Conservation (phyloP, 2,329 filamentous ascomycete species). For the Monosporascus ibericus region DNA sequence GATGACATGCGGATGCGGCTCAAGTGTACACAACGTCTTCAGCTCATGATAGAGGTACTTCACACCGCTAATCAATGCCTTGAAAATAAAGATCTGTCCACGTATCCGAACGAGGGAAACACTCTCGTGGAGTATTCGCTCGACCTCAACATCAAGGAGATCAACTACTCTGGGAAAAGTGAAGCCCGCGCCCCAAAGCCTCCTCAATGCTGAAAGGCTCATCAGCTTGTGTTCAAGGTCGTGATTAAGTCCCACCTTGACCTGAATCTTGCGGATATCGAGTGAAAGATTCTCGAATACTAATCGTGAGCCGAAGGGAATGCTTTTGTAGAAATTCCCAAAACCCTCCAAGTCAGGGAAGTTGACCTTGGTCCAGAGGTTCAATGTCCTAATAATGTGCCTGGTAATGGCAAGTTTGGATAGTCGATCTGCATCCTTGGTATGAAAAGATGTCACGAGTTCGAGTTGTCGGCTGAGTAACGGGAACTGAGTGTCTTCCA, state of each 20-base stretch:
- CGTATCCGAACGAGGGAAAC: constrained; percentile 46
- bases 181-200: constrained; percentile 37
- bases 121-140: constrained; percentile 52
- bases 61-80: constrained; percentile 49
- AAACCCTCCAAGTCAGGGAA: constrained; percentile 22
- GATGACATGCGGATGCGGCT: constrained; percentile 48
- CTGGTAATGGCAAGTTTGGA: constrained; percentile 44
- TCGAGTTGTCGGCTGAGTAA: constrained; percentile 41
- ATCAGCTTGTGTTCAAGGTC: constrained; percentile 48
- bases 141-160: constrained; percentile 42
- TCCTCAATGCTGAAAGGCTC: constrained; percentile 33
- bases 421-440: constrained; percentile 42
- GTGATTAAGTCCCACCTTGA: constrained; percentile 44
- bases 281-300: constrained; percentile 45
- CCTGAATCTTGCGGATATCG: constrained; percentile 38
- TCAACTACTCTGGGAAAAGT: constrained; percentile 41
- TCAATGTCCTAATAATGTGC: constrained; percentile 49
- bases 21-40: constrained; percentile 45
- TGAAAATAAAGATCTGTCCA: constrained; percentile 45
- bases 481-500: constrained; percentile 42
- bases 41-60: constrained; percentile 60
- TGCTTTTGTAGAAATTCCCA: constrained; percentile 32
- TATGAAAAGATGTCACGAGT: constrained; percentile 49
- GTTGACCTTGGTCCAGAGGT: constrained; percentile 40
- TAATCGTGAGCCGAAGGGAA: constrained; percentile 54